Evolutionary conservation across 345 rosid genomes (phyloP).

Genomic region (Arabis hirsuta): DNA sequence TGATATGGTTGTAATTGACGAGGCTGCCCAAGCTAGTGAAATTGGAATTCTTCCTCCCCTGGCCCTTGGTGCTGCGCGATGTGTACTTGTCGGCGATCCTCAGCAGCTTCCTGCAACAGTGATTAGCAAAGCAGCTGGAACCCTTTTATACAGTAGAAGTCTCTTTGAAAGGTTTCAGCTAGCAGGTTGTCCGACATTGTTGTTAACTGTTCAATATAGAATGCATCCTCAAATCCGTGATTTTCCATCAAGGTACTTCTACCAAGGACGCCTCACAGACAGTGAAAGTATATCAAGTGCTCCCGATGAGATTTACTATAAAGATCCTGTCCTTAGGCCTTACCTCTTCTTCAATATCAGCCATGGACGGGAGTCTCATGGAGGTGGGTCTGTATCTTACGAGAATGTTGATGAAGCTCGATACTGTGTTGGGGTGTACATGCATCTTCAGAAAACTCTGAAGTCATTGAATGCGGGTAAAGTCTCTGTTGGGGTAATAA

Average conservation of each 20-base stretch:
- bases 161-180: slow-evolving; percentile 98
- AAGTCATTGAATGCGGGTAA: slow-evolving; percentile 73
- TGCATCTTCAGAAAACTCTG: slow-evolving; percentile 82
- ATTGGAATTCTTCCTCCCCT: slow-evolving; percentile 96
- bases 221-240: slow-evolving; percentile 98
- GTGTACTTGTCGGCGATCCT: slow-evolving; percentile 99
- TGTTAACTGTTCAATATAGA: slow-evolving; percentile 95
- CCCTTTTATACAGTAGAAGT: slow-evolving; percentile 91
- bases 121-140: slow-evolving; percentile 98
- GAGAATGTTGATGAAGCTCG: slow-evolving; percentile 94
- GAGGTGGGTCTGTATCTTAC: slow-evolving; percentile 96
- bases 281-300: slow-evolving; percentile 80
- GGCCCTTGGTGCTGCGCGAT: slow-evolving; percentile 93
- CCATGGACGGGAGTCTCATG: slow-evolving; percentile 94
- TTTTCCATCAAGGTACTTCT: slow-evolving; percentile 93
- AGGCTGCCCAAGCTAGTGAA: slow-evolving; percentile 99
- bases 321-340: slow-evolving; percentile 87
- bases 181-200: slow-evolving; percentile 98
- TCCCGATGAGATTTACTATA: slow-evolving; percentile 87
- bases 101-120: slow-evolving; percentile 99
- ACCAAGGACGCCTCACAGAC: slow-evolving; percentile 95
- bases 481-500: slow-evolving; percentile 87
- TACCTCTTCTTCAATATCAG: slow-evolving; percentile 85
- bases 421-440: slow-evolving; percentile 84
- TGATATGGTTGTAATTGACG: slow-evolving; percentile 99